Conservation (phyloP, 805 yeast species). For the Vanderwaltozyma tropicalis region DNA sequence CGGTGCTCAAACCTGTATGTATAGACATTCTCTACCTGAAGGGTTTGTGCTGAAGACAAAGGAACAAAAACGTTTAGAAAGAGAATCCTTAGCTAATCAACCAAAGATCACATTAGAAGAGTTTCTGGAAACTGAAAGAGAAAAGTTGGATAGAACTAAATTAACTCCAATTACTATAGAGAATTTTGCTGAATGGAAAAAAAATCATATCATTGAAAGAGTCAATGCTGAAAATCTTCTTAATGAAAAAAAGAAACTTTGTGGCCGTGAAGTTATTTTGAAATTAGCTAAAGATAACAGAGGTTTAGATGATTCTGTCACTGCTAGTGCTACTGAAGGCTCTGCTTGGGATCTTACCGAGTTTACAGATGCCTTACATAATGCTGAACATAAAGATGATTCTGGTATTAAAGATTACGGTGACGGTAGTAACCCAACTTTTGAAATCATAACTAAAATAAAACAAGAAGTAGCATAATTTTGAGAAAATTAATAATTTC, state of each 20-base stretch:
- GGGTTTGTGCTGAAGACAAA: constrained; percentile 95
- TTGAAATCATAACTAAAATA: constrained; percentile 16
- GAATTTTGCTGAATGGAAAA: constrained; percentile 76
- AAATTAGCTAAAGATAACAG: constrained; percentile 49
- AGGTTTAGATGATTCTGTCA: constrained; percentile 33
- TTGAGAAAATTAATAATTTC: background rate
- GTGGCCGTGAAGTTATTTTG: constrained; percentile 62
- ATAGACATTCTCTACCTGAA: constrained; percentile 90
- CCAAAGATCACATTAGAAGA: constrained; percentile 93
- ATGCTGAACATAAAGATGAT: constrained; percentile 27
- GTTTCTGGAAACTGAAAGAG: constrained; percentile 88
- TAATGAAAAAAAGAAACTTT: constrained; percentile 38
- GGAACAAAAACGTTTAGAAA: constrained; percentile 86
- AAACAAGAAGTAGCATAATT: constrained; percentile 4
- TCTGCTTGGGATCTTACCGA: constrained; percentile 36
- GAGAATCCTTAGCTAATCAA: constrained; percentile 68
- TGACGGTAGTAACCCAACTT: constrained; percentile 43
- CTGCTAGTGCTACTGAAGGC: constrained; percentile 30
- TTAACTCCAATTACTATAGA: constrained; percentile 83
- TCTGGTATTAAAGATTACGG: constrained; percentile 59
- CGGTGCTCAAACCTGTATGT: constrained; percentile 86
- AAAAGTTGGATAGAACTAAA: constrained; percentile 56
- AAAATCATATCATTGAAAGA: constrained; percentile 51
- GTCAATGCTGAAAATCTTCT: constrained; percentile 33
- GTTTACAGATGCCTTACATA: constrained; percentile 31